phyloP scores from a whole-genome alignment of 257 asterid genomes.

The Verbena officinalis region DNA sequence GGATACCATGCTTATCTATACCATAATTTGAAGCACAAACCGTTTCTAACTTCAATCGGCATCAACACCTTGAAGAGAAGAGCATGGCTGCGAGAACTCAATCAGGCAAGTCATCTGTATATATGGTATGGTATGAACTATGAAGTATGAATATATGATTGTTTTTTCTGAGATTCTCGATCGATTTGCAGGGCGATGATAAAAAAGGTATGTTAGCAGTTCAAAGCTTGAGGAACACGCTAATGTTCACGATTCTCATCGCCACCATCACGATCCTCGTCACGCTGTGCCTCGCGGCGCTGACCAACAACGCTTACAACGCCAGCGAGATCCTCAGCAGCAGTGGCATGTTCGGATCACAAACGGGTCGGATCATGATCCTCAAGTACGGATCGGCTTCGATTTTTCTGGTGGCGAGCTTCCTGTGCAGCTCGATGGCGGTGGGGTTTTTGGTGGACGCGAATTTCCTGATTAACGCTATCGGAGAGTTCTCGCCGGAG shows the following conservation, averaged over 20 bases:
- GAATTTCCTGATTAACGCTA: constrained; percentile 70
- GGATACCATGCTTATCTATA: constrained; percentile 82
- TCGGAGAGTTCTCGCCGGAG: constrained; percentile 54
- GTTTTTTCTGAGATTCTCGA: neutral
- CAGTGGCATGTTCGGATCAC: constrained; percentile 51
- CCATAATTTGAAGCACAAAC: constrained; percentile 56
- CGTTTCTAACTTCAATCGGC: constrained; percentile 60
- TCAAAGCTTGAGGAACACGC: constrained; percentile 74
- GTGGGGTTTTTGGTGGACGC: constrained; percentile 60
- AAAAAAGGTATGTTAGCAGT: constrained; percentile 77
- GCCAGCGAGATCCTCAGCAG: constrained; percentile 39
- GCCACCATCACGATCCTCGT: constrained; percentile 61
- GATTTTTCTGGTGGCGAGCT: constrained; percentile 58
- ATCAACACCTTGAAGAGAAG: constrained; percentile 54
- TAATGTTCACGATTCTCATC: constrained; percentile 71
- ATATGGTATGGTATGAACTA: no score
- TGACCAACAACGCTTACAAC: constrained; percentile 68
- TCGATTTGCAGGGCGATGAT: constrained; percentile 53
- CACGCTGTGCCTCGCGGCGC: constrained; percentile 55
- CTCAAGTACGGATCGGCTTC: constrained; percentile 67
- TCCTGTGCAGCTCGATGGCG: constrained; percentile 73
- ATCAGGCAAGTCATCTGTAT: constrained; percentile 45
- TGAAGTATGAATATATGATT: neutral
- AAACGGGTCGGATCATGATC: constrained; percentile 50
- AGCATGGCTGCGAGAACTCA: constrained; percentile 59